phyloP scores from a whole-genome alignment of 148 eudicot species.

The Hydrangea macrophylla region DNA sequence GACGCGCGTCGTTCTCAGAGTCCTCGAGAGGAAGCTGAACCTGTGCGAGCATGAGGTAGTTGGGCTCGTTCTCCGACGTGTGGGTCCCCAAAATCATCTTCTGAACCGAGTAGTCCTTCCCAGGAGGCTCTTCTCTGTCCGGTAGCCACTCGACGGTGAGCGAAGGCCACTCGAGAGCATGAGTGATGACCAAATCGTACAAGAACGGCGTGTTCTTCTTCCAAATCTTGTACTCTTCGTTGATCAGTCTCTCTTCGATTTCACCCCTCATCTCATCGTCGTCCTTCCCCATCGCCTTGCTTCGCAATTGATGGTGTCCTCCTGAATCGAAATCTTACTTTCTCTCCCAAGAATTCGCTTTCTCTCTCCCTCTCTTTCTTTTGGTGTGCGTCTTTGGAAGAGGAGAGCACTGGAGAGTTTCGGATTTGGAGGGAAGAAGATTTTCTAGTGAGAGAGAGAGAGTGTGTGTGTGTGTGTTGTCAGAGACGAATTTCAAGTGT shows the following conservation, averaged over 20 bases:
- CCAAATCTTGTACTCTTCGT: conserved; percentile 93
- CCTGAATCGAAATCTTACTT: too few relatives aligned
- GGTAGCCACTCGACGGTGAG: conserved; percentile 96
- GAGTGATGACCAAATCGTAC: conserved; percentile 79
- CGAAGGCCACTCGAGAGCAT: conserved; percentile 92
- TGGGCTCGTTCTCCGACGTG: conserved; percentile 76
- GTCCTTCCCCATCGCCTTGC: conserved; percentile 61
- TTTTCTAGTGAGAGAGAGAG: background rate
- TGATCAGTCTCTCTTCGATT: conserved; percentile 72
- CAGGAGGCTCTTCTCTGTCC: conserved; percentile 73
- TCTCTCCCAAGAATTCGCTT: background rate
- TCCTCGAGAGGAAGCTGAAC: conserved; percentile 83
- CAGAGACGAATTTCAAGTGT: background rate
- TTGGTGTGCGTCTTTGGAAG: background rate
- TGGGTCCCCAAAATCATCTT: conserved; percentile 91
- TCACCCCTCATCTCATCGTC: conserved; percentile 71
- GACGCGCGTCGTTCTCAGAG: conserved; percentile 64
- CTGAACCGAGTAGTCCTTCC: conserved; percentile 83
- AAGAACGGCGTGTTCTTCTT: conserved; percentile 83
- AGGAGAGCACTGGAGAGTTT: background rate
- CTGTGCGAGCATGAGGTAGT: conserved; percentile 84
- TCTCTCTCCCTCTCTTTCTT: background rate
- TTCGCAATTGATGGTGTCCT: background rate
- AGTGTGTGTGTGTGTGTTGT: background rate
- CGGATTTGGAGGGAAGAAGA: background rate